Base-by-base conservation (phyloP, 768 basidiomycete species). In the Boletus sp. region DNA sequence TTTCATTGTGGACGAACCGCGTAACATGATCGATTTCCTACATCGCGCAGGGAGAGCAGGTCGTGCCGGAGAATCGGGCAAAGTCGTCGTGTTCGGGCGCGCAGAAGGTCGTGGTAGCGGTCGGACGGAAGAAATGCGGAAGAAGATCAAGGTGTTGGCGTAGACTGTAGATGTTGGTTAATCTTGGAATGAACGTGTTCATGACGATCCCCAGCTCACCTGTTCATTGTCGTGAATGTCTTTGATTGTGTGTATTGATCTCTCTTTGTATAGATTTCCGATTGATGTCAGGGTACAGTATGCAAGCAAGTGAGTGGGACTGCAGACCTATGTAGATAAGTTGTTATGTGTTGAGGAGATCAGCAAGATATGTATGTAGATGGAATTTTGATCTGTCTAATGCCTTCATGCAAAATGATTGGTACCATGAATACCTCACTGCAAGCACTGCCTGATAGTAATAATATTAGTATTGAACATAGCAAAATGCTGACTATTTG, bases 1-100 rank as follows among this genome's bases (percentile, higher is more conserved):
- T 3, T 87, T 97, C 68, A 86, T 96, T 59, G 79, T 90, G 23
- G 94, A 96, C 61, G 83, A 89, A 64, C 93, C 94, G 19, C 75
- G 88, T 60, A 95, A 93, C 67, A 89, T 88, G 78, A 80, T 95
- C 37, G 94, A 97, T 69, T 95, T 96, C 67, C 69, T 97, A 55
- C 94, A 97, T 72, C 84, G 94, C 5, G 94, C 94, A 0, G 94
- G 94, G 15, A 75, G 94, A 44, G 80, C 88, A 0, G 93, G 85
- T 2, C 75, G 93, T 30, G 91, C 90, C 5, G 90, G 90, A 0
- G 69, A 78, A 64, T 66, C 70, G 27, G 90, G 88, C 1, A 83
- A 79, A 59, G 90, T 92, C 0, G 83, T 92, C 4, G 74, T 92
- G 7, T 92, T 92, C 63, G 87, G 86, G 32, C 89, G 86, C 68